A percentile compares a stretch with the other conserved stretches of the same genome.
Evolutionary conservation across 2,329 filamentous ascomycete species (phyloP).

Genomic region (Fusarium pilosicola): DNA sequence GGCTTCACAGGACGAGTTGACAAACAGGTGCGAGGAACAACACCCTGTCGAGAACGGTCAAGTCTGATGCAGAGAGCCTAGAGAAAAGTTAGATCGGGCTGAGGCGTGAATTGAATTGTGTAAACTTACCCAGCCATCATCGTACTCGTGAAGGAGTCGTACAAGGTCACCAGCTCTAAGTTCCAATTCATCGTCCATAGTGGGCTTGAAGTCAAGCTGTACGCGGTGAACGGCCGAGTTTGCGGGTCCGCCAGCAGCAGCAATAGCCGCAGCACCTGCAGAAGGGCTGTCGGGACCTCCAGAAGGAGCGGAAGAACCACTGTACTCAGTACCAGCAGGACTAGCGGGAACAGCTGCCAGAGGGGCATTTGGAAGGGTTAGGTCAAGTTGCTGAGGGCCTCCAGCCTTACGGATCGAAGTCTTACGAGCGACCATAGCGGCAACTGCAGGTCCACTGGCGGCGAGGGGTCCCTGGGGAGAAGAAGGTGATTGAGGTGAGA

Average conservation of each 20-base stretch:
- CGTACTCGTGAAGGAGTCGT: slow-evolving; percentile 91
- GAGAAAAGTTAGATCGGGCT: slow-evolving; percentile 45
- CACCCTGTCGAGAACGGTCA: slow-evolving; percentile 91
- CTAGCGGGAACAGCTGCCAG: slow-evolving; percentile 60
- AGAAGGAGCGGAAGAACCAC: slow-evolving; percentile 63
- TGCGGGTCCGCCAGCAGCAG: slow-evolving; percentile 68
- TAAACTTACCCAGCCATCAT: slow-evolving; percentile 90
- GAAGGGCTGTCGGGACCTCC: slow-evolving; percentile 56
- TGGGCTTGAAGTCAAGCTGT: slow-evolving; percentile 92
- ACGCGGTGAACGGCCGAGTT: slow-evolving; percentile 83
- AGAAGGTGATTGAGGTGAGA: slow-evolving; percentile 28
- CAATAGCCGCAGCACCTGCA: slow-evolving; percentile 67
- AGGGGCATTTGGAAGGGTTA: slow-evolving; percentile 58
- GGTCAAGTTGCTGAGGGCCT: slow-evolving; percentile 60
- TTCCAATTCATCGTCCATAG: slow-evolving; percentile 90
- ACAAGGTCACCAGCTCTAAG: slow-evolving; percentile 85
- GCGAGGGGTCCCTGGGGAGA: slow-evolving; percentile 49
- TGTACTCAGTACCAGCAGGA: slow-evolving; percentile 72
- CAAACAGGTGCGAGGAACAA: slow-evolving; percentile 91
- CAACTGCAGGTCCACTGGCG: slow-evolving; percentile 53
- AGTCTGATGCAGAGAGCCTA: slow-evolving; percentile 91
- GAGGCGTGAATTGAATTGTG: background rate
- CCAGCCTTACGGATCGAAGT: slow-evolving; percentile 65
- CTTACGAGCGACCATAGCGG: slow-evolving; percentile 59
- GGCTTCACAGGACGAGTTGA: slow-evolving; percentile 93